Evolutionary conservation across 768 basidiomycete genomes (phyloP).

Genomic region (Antrodiella citrinella): DNA sequence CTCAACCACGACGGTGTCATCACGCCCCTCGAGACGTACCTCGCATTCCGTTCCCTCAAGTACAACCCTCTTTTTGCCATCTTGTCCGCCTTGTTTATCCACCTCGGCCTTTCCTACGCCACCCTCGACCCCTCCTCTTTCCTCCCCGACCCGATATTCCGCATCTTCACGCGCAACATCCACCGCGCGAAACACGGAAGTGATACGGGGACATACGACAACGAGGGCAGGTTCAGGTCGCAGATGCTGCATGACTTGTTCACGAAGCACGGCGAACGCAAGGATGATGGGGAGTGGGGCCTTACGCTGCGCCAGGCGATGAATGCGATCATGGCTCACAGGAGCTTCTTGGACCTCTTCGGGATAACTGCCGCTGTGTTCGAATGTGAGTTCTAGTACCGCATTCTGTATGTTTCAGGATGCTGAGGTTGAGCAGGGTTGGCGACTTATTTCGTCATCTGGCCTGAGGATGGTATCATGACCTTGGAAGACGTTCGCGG

Average conservation of each 20-base stretch:
- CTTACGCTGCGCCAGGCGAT: constrained; percentile 23
- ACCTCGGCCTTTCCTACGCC: constrained; percentile 27
- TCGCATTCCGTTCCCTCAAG: constrained; percentile 32
- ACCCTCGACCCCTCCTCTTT: constrained; percentile 11
- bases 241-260: constrained; percentile 38
- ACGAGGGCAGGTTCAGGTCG: constrained; percentile 33
- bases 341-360: constrained; percentile 28
- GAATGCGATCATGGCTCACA: constrained; percentile 25
- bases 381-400: constrained; percentile 22
- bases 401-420: neutral
- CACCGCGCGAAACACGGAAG: constrained; percentile 35
- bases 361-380: constrained; percentile 29
- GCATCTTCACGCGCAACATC: constrained; percentile 27
- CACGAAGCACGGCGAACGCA: constrained; percentile 24
- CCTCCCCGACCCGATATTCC: constrained; percentile 35
- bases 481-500: constrained; percentile 34
- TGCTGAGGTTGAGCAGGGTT: constrained; percentile 15
- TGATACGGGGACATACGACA: constrained; percentile 34
- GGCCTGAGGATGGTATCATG: constrained; percentile 31
- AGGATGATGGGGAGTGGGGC: constrained; percentile 18
- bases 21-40: constrained; percentile 36
- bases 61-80: constrained; percentile 31
- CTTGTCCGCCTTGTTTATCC: constrained; percentile 27
- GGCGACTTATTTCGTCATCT: constrained; percentile 31
- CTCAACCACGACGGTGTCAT: constrained; percentile 33